Percentiles rank a stretch among this genome's conserved stretches.
These are phyloP conservation scores for Capsella bursapastoris DNA, from an alignment of 345 rosid species.

Conservation along the genomic window DNA sequence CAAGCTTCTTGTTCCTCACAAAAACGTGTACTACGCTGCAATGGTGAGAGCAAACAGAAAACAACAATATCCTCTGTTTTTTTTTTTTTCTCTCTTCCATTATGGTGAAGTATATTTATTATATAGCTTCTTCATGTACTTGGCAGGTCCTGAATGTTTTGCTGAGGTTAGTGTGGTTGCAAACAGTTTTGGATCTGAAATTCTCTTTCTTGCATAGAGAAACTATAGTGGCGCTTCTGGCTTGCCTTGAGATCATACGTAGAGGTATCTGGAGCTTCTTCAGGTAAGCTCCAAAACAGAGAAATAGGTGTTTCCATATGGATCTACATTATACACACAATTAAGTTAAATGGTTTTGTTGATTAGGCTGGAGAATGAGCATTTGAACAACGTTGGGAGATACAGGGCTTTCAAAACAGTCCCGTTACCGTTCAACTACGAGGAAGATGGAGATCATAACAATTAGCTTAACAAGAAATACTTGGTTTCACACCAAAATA, in stretches of 20 bases:
- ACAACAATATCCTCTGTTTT: neutral
- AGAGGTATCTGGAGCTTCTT: constrained; percentile 81
- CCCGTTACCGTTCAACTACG: constrained; percentile 66
- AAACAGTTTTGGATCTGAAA: constrained; percentile 53
- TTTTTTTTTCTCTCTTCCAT: neutral
- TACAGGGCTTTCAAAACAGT: constrained; percentile 73
- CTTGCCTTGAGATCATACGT: constrained; percentile 74
- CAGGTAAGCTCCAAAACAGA: constrained; percentile 43
- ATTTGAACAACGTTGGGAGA: constrained; percentile 70
- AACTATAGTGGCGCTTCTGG: constrained; percentile 52
- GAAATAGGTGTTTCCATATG: neutral
- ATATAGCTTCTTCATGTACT: neutral
- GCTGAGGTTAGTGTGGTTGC: constrained; percentile 74
- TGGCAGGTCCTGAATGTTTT: constrained; percentile 56
- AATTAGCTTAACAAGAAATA: neutral
- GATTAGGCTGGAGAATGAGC: constrained; percentile 70
- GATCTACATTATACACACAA: neutral
- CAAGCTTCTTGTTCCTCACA: constrained; percentile 63
- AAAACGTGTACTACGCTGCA: constrained; percentile 55
- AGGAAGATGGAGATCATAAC: constrained; percentile 54
- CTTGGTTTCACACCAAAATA: constrained; percentile 11
- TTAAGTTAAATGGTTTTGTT: neutral
- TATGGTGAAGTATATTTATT: neutral
- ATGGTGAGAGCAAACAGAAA: constrained; percentile 54
- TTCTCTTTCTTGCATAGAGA: constrained; percentile 46